Conservation (phyloP, 768 basidiomycete species). For the Cubamyces lactineus region DNA sequence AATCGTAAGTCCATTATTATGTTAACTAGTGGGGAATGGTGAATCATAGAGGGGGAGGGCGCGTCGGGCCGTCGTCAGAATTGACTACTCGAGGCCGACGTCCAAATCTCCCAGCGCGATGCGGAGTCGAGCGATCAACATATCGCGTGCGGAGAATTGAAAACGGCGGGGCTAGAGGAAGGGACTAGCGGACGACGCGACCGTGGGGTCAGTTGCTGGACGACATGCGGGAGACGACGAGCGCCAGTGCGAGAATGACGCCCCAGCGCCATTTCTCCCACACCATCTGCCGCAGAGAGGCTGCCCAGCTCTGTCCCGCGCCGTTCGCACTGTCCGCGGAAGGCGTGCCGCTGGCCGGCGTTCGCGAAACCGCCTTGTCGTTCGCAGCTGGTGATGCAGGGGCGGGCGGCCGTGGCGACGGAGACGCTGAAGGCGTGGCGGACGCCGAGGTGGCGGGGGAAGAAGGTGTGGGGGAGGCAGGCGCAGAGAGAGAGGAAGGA, state of each 20-base stretch:
- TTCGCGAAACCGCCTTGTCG: conserved; percentile 15
- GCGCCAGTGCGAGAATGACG: conserved; percentile 73
- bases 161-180: no score
- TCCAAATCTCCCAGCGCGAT: no score
- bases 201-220: conserved; percentile 38
- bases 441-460: background rate
- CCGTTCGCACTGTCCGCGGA: conserved; percentile 24
- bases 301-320: conserved; percentile 52
- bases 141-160: no score
- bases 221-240: conserved; percentile 77
- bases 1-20: no score
- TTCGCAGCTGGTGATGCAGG: conserved; percentile 1
- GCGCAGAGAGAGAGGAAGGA: conserved; percentile 16
- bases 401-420: conserved; percentile 5
- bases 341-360: conserved; percentile 15
- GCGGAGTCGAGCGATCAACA: no score
- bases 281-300: conserved; percentile 64
- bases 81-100: no score
- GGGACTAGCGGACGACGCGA: no score
- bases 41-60: no score
- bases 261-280: conserved; percentile 91
- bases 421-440: background rate
- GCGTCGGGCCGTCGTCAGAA: no score
- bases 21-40: no score
- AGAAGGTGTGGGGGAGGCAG: conserved; percentile 17